Base-by-base conservation (phyloP, 2,329 filamentous ascomycete species). In the Pseudogymnoascus sp. region DNA sequence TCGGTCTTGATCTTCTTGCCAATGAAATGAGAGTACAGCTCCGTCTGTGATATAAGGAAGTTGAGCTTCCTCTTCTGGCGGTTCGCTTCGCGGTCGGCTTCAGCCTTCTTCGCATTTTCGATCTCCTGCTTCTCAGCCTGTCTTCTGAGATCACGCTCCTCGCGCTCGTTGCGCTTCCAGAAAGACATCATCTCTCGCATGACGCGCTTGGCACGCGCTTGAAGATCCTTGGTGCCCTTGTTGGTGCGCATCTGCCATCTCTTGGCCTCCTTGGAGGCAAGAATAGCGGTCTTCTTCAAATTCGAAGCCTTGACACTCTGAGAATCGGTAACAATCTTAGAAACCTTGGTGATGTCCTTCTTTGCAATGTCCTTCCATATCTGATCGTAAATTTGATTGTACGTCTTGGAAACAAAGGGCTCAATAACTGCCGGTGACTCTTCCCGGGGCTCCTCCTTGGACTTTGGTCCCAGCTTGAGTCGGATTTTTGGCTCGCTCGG, bases 171-270 rank as follows among this genome's bases (percentile, higher is more conserved):
- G 64, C 93, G 89, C 78, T 97, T 97, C 95, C 95, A 99, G 83
- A 97, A 99, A 64, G 90, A 87, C 84, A 97, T 95, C 95, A 99
- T 99, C 78, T 99, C 95, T 74, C 95, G 87, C 95, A 99, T 99
- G 65, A 93, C 93, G 69, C 95, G 89, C 82, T 99, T 99, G 64
- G 95, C 95, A 59, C 95, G 87, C 44, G 95, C 95, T 74, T 97
- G 95, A 3, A 96, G 90, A 76, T 99, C 95, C 76, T 99, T 99
- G 75, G 90, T 95, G 73, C 93, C 96, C 82, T 99, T 97, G 80
- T 99, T 99, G 62, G 95, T 99, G 44, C 92, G 89, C 65, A 96
- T 85, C 76, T 99, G 96, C 95, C 95, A 99, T 72, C 96, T 84
- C 73, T 96, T 92, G 62, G 95, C 93, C 78, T 99, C 95, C 75